These are phyloP conservation scores for Fusarium pininemorale DNA, from an alignment of 2,329 filamentous ascomycete species.

Conservation along the genomic window DNA sequence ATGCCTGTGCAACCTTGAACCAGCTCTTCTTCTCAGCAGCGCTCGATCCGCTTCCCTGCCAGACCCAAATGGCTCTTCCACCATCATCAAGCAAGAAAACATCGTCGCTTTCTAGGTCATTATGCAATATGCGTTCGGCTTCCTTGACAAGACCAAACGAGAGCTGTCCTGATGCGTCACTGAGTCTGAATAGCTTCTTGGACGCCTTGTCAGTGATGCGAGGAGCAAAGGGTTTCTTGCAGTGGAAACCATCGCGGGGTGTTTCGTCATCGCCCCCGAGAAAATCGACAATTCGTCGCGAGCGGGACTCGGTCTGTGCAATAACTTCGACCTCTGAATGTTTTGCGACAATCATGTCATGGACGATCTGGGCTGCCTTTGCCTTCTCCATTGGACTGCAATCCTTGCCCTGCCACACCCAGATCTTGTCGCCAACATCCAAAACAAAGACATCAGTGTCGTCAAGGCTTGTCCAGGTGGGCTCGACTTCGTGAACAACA, in stretches of 20 bases:
- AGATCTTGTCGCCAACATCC: conserved; percentile 71
- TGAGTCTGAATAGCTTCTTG: conserved; percentile 67
- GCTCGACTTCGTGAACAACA: conserved; percentile 71
- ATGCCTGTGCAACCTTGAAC: conserved; percentile 67
- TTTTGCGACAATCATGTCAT: conserved; percentile 71
- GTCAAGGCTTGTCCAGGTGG: conserved; percentile 69
- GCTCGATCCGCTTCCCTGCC: conserved; percentile 70
- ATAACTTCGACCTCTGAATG: conserved; percentile 72
- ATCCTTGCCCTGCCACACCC: conserved; percentile 73
- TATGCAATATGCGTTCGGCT: conserved; percentile 53
- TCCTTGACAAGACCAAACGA: conserved; percentile 68
- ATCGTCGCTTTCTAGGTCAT: conserved; percentile 66
- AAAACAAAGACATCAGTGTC: conserved; percentile 73
- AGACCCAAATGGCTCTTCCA: conserved; percentile 70
- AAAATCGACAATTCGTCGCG: conserved; percentile 63
- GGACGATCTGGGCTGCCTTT: conserved; percentile 73
- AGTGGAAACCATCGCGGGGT: conserved; percentile 51
- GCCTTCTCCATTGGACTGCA: conserved; percentile 76
- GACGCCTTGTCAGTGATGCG: conserved; percentile 30
- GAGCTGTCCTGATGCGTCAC: conserved; percentile 67
- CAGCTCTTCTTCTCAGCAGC: conserved; percentile 66
- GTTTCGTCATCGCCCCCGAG: conserved; percentile 59
- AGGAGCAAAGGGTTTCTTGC: conserved; percentile 51
- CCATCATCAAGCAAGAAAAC: conserved; percentile 70
- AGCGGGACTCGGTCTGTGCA: conserved; percentile 66